A percentile compares a stretch with the other conserved stretches of the same genome.
phyloP scores from a whole-genome alignment of 768 basidiomycete species.

The Mycena venus region DNA sequence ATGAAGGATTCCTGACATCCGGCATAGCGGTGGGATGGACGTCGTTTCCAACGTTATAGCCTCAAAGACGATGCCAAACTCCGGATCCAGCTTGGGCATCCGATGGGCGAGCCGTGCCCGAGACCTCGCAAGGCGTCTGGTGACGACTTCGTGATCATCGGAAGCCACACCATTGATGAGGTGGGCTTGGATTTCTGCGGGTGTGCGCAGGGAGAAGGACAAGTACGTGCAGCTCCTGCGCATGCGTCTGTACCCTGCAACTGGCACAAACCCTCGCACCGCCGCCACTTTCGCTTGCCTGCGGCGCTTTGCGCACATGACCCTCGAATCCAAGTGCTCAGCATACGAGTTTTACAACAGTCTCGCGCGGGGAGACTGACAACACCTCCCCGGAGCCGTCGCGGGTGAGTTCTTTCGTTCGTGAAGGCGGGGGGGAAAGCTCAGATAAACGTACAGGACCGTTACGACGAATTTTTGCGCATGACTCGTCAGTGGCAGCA shows the following conservation, averaged over 20 bases:
- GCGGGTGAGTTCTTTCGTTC: neutral
- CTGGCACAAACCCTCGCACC: neutral
- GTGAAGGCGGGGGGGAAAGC: neutral
- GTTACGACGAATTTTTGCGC: slow-evolving; percentile 31
- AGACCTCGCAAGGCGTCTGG: neutral
- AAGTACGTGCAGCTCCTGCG: neutral
- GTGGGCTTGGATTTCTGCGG: slow-evolving; percentile 6
- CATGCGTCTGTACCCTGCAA: neutral
- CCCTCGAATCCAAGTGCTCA: slow-evolving; percentile 28
- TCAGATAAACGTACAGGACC: slow-evolving; percentile 19
- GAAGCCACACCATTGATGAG: neutral
- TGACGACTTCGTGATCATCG: neutral
- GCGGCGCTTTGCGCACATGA: slow-evolving; percentile 4
- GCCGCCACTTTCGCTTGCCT: neutral
- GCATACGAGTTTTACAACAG: slow-evolving; percentile 34
- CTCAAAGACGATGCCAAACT: neutral
- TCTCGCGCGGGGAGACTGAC: slow-evolving; percentile 8
- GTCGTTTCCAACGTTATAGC: neutral
- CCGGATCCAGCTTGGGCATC: neutral
- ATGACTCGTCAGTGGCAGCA: slow-evolving; percentile 35
- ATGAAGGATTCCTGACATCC: neutral
- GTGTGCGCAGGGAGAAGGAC: neutral
- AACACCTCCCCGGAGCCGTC: slow-evolving; percentile 22
- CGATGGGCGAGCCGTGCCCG: neutral
- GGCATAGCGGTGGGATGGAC: neutral